Conservation (phyloP, 1,284 basidiomycete species). For the Boletus smithii region DNA sequence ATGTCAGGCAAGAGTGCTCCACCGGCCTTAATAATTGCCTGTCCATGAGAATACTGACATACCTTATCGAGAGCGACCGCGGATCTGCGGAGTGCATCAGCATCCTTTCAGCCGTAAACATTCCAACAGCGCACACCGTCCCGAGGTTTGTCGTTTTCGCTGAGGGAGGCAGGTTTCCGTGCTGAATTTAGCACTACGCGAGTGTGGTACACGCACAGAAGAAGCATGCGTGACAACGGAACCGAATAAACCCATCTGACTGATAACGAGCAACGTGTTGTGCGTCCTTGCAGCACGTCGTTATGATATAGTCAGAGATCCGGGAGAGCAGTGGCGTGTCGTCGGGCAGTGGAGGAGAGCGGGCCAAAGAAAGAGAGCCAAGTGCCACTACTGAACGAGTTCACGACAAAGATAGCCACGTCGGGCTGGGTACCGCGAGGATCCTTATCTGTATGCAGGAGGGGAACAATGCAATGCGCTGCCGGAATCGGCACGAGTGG, state of each 20-base stretch:
- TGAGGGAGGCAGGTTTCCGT: too few species aligned
- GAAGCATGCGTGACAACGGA: neutral
- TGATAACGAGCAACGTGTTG: neutral
- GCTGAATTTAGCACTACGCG: too few species aligned
- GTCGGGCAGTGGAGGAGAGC: conserved; percentile 16
- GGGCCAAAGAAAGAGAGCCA: neutral
- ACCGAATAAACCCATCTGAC: too few species aligned
- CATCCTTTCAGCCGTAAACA: too few species aligned
- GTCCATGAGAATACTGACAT: conserved; percentile 27
- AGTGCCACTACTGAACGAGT: too few species aligned
- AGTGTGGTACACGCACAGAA: neutral
- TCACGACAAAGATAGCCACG: too few species aligned
- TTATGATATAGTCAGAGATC: too few species aligned
- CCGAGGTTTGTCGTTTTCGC: conserved; percentile 12
- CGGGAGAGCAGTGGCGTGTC: too few species aligned
- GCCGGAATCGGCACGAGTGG: conserved; percentile 21
- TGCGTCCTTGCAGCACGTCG: too few species aligned
- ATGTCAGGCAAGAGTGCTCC: conserved; percentile 21
- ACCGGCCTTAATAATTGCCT: conserved; percentile 18
- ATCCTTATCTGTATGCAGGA: conserved; percentile 22
- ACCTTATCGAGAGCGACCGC: conserved; percentile 26
- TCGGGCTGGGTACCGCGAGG: conserved; percentile 12
- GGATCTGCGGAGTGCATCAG: conserved; percentile 34
- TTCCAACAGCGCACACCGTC: conserved; percentile 12
- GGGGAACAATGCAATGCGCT: conserved; percentile 14